A percentile compares a stretch with the other conserved stretches of the same genome.
These are phyloP conservation scores for Podaxis sp. DNA, from an alignment of 768 basidiomycete genomes.

Conservation along the genomic window DNA sequence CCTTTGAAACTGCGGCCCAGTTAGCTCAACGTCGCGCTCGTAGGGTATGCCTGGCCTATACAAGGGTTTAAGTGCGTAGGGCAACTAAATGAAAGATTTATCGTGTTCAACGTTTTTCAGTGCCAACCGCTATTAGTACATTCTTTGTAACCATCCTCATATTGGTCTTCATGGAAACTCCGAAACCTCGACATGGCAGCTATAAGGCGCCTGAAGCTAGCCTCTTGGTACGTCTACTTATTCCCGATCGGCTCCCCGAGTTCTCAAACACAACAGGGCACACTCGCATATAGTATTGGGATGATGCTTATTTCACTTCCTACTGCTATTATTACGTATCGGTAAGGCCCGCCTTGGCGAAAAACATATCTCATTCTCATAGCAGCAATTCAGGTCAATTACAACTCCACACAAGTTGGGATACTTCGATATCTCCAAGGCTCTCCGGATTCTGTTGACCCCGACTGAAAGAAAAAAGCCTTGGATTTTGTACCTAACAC, in stretches of 20 bases:
- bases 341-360: slow-evolving; percentile 41
- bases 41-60: slow-evolving; percentile 73
- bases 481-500: slow-evolving; percentile 81
- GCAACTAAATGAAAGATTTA: not conserved
- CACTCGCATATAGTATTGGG: slow-evolving; percentile 61
- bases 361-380: not conserved
- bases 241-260: not conserved
- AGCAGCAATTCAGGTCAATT: slow-evolving; percentile 54
- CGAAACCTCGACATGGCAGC: slow-evolving; percentile 59
- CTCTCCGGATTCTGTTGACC: slow-evolving; percentile 72
- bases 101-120: slow-evolving; percentile 22
- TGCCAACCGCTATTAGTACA: slow-evolving; percentile 49
- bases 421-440: slow-evolving; percentile 54
- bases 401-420: slow-evolving; percentile 80
- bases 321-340: slow-evolving; percentile 71
- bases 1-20: not conserved
- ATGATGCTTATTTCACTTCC: slow-evolving; percentile 69
- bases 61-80: slow-evolving; percentile 66
- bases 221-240: slow-evolving; percentile 35
- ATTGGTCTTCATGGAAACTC: slow-evolving; percentile 56
- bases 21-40: not conserved
- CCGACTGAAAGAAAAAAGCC: slow-evolving; percentile 78
- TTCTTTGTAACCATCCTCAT: slow-evolving; percentile 57
- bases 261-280: slow-evolving; percentile 39
- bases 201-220: slow-evolving; percentile 66